phyloP scores from a whole-genome alignment of 371 early-diverging fungal genomes.

The Mortierella sp. region DNA sequence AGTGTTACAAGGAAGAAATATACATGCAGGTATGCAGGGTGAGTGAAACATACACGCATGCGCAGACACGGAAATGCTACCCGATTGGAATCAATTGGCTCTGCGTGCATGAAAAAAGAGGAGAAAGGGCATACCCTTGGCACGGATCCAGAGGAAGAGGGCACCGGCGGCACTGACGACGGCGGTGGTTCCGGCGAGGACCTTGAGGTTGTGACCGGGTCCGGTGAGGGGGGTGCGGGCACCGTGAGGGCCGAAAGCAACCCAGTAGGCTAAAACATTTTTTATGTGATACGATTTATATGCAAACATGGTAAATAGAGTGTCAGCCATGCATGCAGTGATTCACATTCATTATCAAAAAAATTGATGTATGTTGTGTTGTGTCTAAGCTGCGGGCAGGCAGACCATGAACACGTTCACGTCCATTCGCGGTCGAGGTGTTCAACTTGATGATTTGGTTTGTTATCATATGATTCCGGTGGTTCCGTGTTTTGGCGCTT shows the following conservation, averaged over 20 bases:
- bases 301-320: not conserved
- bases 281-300: not conserved
- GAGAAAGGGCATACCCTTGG: constrained; percentile 68
- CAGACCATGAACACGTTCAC: too few relatives aligned
- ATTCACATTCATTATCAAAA: not conserved
- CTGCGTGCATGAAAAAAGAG: constrained; percentile 13
- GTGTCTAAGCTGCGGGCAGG: too few relatives aligned
- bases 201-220: constrained; percentile 83
- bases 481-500: not conserved
- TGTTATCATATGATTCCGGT: not conserved
- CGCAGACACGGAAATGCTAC: not conserved
- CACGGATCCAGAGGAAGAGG: constrained; percentile 80
- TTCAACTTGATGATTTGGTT: too few relatives aligned
- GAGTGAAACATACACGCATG: not conserved
- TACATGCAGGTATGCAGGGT: not conserved
- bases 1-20: not conserved
- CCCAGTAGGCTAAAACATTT: constrained; percentile 82
- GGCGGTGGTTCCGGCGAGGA: constrained; percentile 76
- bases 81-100: too few relatives aligned
- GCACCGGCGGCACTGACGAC: constrained; percentile 73
- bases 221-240: constrained; percentile 86
- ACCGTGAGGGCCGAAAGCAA: constrained; percentile 96
- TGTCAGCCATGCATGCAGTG: constrained; percentile 7
- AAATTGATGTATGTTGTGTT: too few relatives aligned
- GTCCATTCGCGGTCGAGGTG: too few relatives aligned